Evolutionary conservation across 768 basidiomycete genomes (phyloP).

Genomic region (Auricularia heimuer): DNA sequence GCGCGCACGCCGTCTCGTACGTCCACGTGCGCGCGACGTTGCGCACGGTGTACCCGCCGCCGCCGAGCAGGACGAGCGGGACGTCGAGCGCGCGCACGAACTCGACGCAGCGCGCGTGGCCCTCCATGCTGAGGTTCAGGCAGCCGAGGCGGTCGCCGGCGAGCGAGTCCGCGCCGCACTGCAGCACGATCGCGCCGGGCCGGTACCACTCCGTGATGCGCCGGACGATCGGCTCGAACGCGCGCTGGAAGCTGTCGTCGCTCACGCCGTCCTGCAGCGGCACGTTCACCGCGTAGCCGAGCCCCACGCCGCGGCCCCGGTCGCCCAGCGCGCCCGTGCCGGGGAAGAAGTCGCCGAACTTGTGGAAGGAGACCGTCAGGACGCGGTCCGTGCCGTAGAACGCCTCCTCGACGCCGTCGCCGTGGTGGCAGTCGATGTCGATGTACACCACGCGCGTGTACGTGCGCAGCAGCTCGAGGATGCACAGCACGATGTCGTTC

Average conservation of each 20-base stretch:
- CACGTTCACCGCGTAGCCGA: constrained; percentile 84
- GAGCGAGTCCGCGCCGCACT: constrained; percentile 94
- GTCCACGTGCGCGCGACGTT: constrained; percentile 95
- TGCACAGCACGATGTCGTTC: constrained; percentile 93
- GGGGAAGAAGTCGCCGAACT: constrained; percentile 92
- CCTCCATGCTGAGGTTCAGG: constrained; percentile 92
- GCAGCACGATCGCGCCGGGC: constrained; percentile 81
- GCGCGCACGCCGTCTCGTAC: constrained; percentile 90
- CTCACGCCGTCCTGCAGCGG: constrained; percentile 91
- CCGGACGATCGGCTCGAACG: constrained; percentile 87
- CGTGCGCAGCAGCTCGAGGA: constrained; percentile 82
- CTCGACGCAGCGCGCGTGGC: constrained; percentile 85
- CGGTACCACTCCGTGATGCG: constrained; percentile 80
- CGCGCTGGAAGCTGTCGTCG: constrained; percentile 73
- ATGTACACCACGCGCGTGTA: constrained; percentile 88
- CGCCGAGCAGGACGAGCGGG: constrained; percentile 85
- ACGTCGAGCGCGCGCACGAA: constrained; percentile 75
- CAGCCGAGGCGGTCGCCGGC: constrained; percentile 93
- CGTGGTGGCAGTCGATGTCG: constrained; percentile 98
- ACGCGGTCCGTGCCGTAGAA: constrained; percentile 97
- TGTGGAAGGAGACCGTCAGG: constrained; percentile 96
- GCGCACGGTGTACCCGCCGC: constrained; percentile 94
- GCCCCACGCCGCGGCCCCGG: constrained; percentile 71
- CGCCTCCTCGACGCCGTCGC: constrained; percentile 97
- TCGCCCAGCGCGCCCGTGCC: constrained; percentile 85